A percentile compares a stretch with the other conserved stretches of the same genome.
These are phyloP conservation scores for Penicillium sp. DNA, from an alignment of 2,329 filamentous ascomycete genomes.

Conservation along the genomic window DNA sequence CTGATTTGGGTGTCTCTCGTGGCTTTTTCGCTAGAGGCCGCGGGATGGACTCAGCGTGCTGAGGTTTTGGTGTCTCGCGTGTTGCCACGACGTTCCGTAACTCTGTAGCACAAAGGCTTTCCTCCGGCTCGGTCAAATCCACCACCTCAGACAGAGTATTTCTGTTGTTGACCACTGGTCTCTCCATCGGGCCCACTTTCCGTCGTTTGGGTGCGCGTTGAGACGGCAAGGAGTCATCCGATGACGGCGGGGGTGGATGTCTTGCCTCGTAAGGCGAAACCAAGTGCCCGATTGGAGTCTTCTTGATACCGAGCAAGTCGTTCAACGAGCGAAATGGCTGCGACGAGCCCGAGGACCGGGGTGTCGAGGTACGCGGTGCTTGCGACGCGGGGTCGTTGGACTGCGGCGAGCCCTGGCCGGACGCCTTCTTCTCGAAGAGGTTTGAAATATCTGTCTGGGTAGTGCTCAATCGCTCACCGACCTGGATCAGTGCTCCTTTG, in stretches of 20 bases:
- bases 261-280: conserved; percentile 61
- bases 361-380: conserved; percentile 40
- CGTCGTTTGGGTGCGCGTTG: conserved; percentile 35
- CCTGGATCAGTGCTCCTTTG: conserved; percentile 70
- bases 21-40: background rate
- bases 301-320: conserved; percentile 60
- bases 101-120: background rate
- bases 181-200: conserved; percentile 17
- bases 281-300: conserved; percentile 59
- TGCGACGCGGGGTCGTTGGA: conserved; percentile 33
- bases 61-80: background rate
- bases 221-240: conserved; percentile 4
- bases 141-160: conserved; percentile 15
- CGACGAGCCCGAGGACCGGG: conserved; percentile 26
- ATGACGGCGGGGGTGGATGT: conserved; percentile 9
- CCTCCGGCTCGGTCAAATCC: conserved; percentile 20
- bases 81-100: background rate
- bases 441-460: conserved; percentile 73
- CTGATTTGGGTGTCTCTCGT: background rate
- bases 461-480: conserved; percentile 67
- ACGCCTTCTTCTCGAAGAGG: conserved; percentile 64
- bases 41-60: background rate
- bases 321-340: conserved; percentile 55
- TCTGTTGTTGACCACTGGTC: conserved; percentile 3
- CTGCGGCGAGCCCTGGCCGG: conserved; percentile 27